These are phyloP conservation scores for Echinosophora koreensis DNA, from an alignment of 306 rosid genomes.

Conservation along the genomic window DNA sequence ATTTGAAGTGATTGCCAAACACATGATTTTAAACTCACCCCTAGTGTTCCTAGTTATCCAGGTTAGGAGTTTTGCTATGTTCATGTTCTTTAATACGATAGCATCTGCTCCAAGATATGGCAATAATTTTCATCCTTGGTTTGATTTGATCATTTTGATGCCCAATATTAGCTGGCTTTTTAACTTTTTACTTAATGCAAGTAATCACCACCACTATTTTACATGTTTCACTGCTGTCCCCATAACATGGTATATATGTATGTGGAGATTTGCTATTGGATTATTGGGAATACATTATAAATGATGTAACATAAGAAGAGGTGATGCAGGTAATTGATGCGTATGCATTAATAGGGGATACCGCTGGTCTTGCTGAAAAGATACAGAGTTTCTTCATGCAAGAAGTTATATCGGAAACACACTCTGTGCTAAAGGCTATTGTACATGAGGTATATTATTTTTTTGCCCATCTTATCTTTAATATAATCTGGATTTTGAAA, in stretches of 20 bases:
- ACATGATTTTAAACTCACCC: conserved; percentile 1
- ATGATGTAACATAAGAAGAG: conserved; percentile 48
- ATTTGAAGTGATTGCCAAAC: not conserved
- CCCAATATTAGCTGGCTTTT: conserved; percentile 26
- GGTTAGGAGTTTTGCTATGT: conserved; percentile 9
- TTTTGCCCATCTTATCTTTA: conserved; percentile 27
- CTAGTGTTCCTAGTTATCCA: not conserved
- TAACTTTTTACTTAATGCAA: conserved; percentile 6
- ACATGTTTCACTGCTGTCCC: conserved; percentile 2
- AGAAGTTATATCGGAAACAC: conserved; percentile 96
- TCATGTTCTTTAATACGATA: conserved; percentile 2
- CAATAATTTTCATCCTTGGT: not conserved
- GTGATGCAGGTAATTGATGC: conserved; percentile 91
- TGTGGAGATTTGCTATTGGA: conserved; percentile 21
- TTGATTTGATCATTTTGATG: not conserved
- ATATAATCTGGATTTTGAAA: conserved; percentile 27
- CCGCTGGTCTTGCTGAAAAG: conserved; percentile 96
- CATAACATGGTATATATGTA: not conserved
- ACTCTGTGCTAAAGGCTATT: conserved; percentile 74
- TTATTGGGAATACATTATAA: conserved; percentile 34
- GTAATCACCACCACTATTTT: conserved; percentile 7
- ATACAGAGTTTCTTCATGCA: conserved; percentile 99
- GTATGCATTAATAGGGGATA: conserved; percentile 94
- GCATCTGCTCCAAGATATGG: conserved; percentile 20
- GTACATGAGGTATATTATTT: conserved; percentile 76